phyloP scores from a whole-genome alignment of 805 yeast genomes.

The Wickerhamiella galacta region DNA sequence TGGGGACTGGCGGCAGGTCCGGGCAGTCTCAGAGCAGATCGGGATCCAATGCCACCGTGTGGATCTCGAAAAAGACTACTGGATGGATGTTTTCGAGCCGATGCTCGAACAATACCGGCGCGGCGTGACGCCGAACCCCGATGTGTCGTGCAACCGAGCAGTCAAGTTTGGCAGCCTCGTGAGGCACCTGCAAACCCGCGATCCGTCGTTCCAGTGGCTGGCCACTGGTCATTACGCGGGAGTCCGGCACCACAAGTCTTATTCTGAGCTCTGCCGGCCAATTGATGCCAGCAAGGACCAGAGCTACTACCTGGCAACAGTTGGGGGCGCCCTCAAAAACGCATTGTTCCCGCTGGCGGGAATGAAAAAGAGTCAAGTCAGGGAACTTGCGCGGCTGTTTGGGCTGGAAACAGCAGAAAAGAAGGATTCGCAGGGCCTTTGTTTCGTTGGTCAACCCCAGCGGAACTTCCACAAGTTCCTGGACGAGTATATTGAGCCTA shows the following conservation, averaged over 20 bases:
- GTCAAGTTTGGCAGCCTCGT: conserved; percentile 76
- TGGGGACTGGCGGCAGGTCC: conserved; percentile 76
- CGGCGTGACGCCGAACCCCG: conserved; percentile 92
- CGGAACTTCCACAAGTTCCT: conserved; percentile 46
- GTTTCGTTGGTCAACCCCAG: conserved; percentile 65
- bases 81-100: conserved; percentile 85
- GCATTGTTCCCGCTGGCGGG: conserved; percentile 72
- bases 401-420: conserved; percentile 48
- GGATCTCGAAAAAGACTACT: conserved; percentile 78
- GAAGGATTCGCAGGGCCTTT: conserved; percentile 87
- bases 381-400: conserved; percentile 43
- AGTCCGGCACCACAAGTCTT: conserved; percentile 12
- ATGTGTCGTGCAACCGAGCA: conserved; percentile 67
- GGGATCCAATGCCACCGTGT: conserved; percentile 58
- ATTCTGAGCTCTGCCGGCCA: conserved; percentile 27
- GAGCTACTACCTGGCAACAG: conserved; percentile 70
- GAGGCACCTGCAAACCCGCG: conserved; percentile 18
- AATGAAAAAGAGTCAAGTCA: conserved; percentile 52
- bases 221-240: conserved; percentile 50
- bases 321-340: conserved; percentile 29
- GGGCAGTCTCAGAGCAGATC: conserved; percentile 40
- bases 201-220: conserved; percentile 41
- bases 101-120: conserved; percentile 56
- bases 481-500: conserved; percentile 51
- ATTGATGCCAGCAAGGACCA: conserved; percentile 59